These are phyloP conservation scores for Hyaloscypha finlandica DNA, from an alignment of 495 filamentous ascomycete genomes.

Conservation along the genomic window DNA sequence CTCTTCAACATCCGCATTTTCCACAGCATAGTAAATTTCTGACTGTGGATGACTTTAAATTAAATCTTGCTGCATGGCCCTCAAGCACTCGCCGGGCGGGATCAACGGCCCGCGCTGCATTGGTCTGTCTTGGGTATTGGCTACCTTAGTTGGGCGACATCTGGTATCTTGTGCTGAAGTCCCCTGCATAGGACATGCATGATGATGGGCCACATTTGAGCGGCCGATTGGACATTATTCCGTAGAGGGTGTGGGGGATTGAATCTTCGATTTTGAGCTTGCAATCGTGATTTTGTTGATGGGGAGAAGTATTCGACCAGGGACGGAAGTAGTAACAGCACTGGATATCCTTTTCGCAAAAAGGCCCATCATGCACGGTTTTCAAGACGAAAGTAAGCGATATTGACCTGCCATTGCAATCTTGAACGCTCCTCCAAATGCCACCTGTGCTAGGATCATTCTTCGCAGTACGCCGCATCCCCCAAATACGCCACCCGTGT, in stretches of 20 bases:
- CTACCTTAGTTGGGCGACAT: neutral
- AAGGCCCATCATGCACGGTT: neutral
- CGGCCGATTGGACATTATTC: conserved; percentile 1
- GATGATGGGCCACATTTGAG: neutral
- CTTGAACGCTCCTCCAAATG: neutral
- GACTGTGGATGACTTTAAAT: no score
- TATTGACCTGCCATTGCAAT: neutral
- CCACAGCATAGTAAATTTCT: no score
- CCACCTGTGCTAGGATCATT: neutral
- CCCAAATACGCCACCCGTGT: neutral
- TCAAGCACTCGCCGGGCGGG: no score
- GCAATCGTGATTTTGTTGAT: neutral
- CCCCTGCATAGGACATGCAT: conserved; percentile 6
- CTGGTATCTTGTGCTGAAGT: conserved; percentile 6
- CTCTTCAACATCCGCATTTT: neutral
- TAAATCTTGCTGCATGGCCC: no score
- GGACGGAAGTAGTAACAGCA: no score
- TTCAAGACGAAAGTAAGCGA: neutral
- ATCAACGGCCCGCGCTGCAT: no score
- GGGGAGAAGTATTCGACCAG: neutral
- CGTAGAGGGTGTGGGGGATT: neutral
- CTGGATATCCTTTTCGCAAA: neutral
- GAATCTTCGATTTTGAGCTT: neutral
- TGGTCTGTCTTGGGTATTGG: neutral
- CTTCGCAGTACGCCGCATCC: neutral